Base-by-base conservation (phyloP, 345 rosid genomes). In the Sapria himalayana region DNA sequence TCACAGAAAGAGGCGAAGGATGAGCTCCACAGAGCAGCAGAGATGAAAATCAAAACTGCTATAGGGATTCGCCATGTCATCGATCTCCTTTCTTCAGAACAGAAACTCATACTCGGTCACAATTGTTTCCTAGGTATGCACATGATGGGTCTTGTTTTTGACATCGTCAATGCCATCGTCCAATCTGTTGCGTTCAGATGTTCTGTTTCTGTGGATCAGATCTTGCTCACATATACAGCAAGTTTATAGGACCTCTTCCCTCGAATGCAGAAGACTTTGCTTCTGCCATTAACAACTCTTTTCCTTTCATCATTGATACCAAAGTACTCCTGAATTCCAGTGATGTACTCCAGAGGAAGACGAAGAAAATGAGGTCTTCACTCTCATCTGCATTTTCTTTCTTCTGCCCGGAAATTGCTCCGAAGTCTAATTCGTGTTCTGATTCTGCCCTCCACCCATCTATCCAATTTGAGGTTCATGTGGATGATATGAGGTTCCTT, bases 91-190 rank as follows among this genome's bases (percentile, higher is more conserved):
- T 67, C 93, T 43, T 74, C 84, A 0, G 85, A 72, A 51, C 22
- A 71, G 50, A 89, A 79, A 78, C 70, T 79, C 64, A 69, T 89
- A 31, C 77, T 89, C 37, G 93, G 98, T 56, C 93, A 89, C 53
- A 82, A 89, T 61, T 89, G 93, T 54, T 69, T 89, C 62, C 65
- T 89, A 13, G 94, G 94, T 86, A 72, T 41, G 61, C 48, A 33
- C 56, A 29, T 38, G n/a, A n/a, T n/a, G n/a, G n/a, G n/a, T n/a
- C n/a, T n/a, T n/a, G n/a, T n/a, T n/a, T n/a, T n/a, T n/a, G n/a
- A n/a, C n/a, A n/a, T n/a, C n/a, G n/a, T n/a, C n/a, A n/a, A n/a
- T n/a, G n/a, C n/a, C n/a, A n/a, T 39, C 18, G 37, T 43, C 18
- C 9, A 52, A 31, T 56, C 41, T 36, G 18, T 49, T 34, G 18